A percentile compares a stretch with the other conserved stretches of the same genome.
Conservation (phyloP, 352 stramenopile species). For the Elongisporangium prolatum region DNA sequence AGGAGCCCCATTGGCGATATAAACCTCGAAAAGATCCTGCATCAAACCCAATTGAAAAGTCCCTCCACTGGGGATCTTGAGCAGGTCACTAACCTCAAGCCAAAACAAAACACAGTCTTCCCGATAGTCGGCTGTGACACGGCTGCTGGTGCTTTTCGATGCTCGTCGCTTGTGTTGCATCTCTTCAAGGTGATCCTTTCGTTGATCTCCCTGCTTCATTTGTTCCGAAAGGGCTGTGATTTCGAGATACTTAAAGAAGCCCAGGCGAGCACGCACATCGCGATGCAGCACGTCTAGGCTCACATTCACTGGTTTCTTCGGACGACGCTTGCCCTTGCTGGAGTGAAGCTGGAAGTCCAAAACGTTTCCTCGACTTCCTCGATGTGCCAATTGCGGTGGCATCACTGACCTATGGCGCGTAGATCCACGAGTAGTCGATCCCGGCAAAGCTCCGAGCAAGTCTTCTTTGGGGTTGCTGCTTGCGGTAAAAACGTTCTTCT, state of each 20-base stretch:
- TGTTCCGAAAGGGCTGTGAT: slow-evolving; percentile 32
- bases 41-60: slow-evolving; percentile 58
- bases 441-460: background rate
- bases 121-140: slow-evolving; percentile 35
- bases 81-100: slow-evolving; percentile 59
- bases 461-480: background rate
- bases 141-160: slow-evolving; percentile 20
- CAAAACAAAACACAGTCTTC: slow-evolving; percentile 67
- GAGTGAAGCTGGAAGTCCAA: background rate
- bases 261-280: slow-evolving; percentile 46
- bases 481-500: background rate
- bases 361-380: background rate
- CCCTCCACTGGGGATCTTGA: slow-evolving; percentile 50
- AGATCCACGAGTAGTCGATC: background rate
- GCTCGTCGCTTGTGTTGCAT: slow-evolving; percentile 5
- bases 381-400: background rate
- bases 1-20: slow-evolving; percentile 30
- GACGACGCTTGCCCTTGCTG: slow-evolving; percentile 4
- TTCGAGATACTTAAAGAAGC: slow-evolving; percentile 52
- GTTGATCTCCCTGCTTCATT: slow-evolving; percentile 11
- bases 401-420: background rate
- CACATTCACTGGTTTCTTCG: slow-evolving; percentile 32
- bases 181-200: slow-evolving; percentile 3
- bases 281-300: slow-evolving; percentile 46
- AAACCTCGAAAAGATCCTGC: slow-evolving; percentile 55